Evolutionary conservation across 2,329 filamentous ascomycete genomes (phyloP).

Genomic region (Trichoderma sp.): DNA sequence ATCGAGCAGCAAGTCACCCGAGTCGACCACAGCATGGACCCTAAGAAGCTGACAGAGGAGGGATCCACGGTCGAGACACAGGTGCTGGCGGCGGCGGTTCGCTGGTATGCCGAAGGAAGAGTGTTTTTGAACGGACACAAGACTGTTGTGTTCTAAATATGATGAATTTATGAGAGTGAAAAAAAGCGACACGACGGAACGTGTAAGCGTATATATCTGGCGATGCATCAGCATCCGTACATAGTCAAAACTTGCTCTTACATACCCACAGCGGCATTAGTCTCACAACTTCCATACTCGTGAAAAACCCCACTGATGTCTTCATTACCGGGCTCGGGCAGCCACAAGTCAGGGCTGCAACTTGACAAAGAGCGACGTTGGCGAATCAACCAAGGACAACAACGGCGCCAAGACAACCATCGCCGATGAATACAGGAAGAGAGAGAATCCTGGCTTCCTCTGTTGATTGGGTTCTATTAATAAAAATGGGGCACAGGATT

Average conservation of each 20-base stretch:
- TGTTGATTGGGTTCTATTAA: background rate
- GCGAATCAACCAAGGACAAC: background rate
- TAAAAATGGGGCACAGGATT: background rate
- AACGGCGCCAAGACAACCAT: background rate
- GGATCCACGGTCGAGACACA: slow-evolving; percentile 83
- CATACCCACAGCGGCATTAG: background rate
- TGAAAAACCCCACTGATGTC: background rate
- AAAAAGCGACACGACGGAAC: background rate
- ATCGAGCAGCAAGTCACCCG: slow-evolving; percentile 80
- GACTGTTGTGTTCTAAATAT: slow-evolving; percentile 68
- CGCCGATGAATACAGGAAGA: background rate
- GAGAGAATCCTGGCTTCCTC: background rate
- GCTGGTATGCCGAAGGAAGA: slow-evolving; percentile 77
- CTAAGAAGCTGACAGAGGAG: slow-evolving; percentile 74
- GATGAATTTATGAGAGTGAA: background rate
- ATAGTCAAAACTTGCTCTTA: background rate
- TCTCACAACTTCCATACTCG: background rate
- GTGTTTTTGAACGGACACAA: slow-evolving; percentile 77
- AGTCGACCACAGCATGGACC: slow-evolving; percentile 73
- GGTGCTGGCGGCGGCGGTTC: slow-evolving; percentile 76
- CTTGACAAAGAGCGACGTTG: background rate
- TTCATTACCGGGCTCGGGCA: background rate
- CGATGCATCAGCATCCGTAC: slow-evolving; percentile 5
- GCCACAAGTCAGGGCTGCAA: background rate
- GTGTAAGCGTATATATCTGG: slow-evolving; percentile 6